Conservation (phyloP, 192 early-diverging fungal species). For the Coemansia sp. region DNA sequence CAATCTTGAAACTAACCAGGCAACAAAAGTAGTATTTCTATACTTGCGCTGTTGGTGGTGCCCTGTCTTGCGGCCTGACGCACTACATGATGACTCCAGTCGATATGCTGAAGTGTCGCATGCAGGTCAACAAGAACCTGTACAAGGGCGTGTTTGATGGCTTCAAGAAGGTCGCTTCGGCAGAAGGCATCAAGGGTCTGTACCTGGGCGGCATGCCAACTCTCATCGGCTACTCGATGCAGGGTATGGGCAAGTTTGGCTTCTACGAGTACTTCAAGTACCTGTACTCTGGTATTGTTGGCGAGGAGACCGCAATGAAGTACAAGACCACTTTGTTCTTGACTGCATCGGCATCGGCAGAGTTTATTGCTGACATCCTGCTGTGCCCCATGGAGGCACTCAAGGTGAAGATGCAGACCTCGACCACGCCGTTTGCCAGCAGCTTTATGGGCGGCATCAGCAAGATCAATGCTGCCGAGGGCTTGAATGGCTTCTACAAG, state of each 20-base stretch:
- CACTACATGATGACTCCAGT: constrained; percentile 62
- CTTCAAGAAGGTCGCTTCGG: constrained; percentile 55
- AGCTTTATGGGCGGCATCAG: constrained; percentile 62
- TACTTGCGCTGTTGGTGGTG: constrained; percentile 62
- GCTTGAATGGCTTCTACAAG: constrained; percentile 68
- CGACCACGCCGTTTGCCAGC: constrained; percentile 69
- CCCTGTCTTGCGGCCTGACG: constrained; percentile 66
- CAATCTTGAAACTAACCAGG: too few relatives aligned
- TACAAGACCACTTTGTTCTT: constrained; percentile 73
- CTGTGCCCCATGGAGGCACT: constrained; percentile 85
- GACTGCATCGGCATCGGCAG: constrained; percentile 72
- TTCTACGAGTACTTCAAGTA: constrained; percentile 90
- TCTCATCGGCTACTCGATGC: constrained; percentile 77
- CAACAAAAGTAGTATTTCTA: constrained; percentile 54
- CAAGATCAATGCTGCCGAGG: constrained; percentile 60
- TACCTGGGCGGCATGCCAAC: constrained; percentile 79
- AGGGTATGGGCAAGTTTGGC: constrained; percentile 87
- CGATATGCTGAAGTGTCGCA: constrained; percentile 59
- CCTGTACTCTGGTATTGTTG: constrained; percentile 59
- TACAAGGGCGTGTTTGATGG: constrained; percentile 57
- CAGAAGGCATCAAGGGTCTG: constrained; percentile 70
- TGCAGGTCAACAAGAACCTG: constrained; percentile 56
- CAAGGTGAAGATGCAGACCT: constrained; percentile 85
- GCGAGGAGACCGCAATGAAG: constrained; percentile 69
- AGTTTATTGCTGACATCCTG: constrained; percentile 77